phyloP scores from a whole-genome alignment of 1,139 yeast species.

The Hemisphaericaspora lyxosophila region DNA sequence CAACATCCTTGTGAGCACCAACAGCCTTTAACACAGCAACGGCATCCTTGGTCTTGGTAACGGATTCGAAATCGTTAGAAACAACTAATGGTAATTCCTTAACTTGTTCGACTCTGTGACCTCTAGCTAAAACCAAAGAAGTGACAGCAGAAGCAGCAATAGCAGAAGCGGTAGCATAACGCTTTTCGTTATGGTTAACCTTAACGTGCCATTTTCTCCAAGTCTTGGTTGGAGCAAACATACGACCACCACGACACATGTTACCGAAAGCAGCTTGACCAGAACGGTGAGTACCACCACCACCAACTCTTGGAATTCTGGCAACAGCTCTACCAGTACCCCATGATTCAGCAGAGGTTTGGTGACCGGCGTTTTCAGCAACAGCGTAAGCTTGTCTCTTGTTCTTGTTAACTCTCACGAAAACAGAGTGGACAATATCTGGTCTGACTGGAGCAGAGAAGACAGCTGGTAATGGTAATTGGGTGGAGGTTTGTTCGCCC shows the following conservation, averaged over 20 bases:
- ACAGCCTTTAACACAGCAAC: slow-evolving; percentile 97
- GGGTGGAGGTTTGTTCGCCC: slow-evolving; percentile 84
- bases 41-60: slow-evolving; percentile 97
- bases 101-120: slow-evolving; percentile 99
- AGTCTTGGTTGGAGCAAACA: slow-evolving; percentile 99
- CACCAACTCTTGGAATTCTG: slow-evolving; percentile 99
- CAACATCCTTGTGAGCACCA: slow-evolving; percentile 98
- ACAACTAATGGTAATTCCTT: slow-evolving; percentile 99
- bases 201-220: slow-evolving; percentile 99
- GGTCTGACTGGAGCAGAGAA: slow-evolving; percentile 99
- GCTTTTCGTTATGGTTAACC: slow-evolving; percentile 99
- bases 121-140: slow-evolving; percentile 98
- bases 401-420: slow-evolving; percentile 99
- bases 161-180: slow-evolving; percentile 99
- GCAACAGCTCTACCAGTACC: slow-evolving; percentile 99
- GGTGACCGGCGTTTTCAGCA: slow-evolving; percentile 98
- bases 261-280: slow-evolving; percentile 99
- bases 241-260: slow-evolving; percentile 99
- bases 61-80: slow-evolving; percentile 87
- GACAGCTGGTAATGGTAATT: slow-evolving; percentile 96
- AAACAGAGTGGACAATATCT: slow-evolving; percentile 98
- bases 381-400: slow-evolving; percentile 99
- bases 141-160: slow-evolving; percentile 99
- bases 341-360: slow-evolving; percentile 99
- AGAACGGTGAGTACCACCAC: slow-evolving; percentile 99